Evolutionary conservation across 192 early-diverging fungal genomes (phyloP).

Genomic region (Coemansia sp.): DNA sequence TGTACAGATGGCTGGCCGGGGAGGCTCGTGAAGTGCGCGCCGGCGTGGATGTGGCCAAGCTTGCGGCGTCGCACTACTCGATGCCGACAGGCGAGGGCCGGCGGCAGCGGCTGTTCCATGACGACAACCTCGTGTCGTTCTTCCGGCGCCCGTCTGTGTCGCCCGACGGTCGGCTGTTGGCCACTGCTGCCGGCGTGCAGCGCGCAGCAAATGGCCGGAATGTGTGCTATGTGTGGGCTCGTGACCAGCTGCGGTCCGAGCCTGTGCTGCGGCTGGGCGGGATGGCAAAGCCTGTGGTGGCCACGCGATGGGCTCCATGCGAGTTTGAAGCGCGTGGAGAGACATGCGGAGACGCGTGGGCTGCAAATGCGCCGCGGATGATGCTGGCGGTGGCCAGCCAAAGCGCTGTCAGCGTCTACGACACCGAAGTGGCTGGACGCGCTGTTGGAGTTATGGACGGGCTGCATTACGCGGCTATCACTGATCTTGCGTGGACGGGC

Average conservation of each 20-base stretch:
- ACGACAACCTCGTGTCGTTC: conserved; percentile 88
- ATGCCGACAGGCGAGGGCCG: conserved; percentile 13
- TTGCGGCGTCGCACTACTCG: conserved; percentile 35
- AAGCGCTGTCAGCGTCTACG: conserved; percentile 81
- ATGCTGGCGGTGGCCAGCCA: conserved; percentile 85
- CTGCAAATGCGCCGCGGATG: conserved; percentile 65
- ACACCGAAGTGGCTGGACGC: conserved; percentile 65
- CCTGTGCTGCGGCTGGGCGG: conserved; percentile 72
- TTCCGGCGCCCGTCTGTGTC: conserved; percentile 85
- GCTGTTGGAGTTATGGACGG: conserved; percentile 74
- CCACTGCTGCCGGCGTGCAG: conserved; percentile 78
- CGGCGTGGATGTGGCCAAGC: conserved; percentile 20
- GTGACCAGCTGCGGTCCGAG: conserved; percentile 58
- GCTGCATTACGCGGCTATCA: conserved; percentile 86
- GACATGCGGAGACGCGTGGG: conserved; percentile 1
- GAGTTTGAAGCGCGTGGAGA: conserved; percentile 18
- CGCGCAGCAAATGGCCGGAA: conserved; percentile 55
- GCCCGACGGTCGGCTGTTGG: conserved; percentile 81
- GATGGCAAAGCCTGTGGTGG: conserved; percentile 75
- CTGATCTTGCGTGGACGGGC: conserved; percentile 82
- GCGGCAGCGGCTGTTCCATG: conserved; percentile 64
- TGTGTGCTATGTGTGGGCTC: conserved; percentile 65
- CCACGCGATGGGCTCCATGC: conserved; percentile 65
- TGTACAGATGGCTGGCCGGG: conserved; percentile 44
- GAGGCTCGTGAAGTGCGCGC: conserved; percentile 13